These are phyloP conservation scores for Forsythia suspensa DNA, from an alignment of 257 asterid genomes.

Conservation along the genomic window DNA sequence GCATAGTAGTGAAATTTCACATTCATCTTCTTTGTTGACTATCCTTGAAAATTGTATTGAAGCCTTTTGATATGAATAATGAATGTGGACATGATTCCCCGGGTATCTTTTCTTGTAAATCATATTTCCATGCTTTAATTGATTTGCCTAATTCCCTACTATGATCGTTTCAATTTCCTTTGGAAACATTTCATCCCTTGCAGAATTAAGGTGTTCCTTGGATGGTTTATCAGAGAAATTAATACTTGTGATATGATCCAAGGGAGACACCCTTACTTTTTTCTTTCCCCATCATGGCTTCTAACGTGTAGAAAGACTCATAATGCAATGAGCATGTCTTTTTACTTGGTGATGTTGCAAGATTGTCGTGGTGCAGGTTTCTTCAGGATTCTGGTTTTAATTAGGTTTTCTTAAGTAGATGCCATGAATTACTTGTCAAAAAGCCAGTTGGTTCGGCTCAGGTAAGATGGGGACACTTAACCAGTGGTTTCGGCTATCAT, in stretches of 20 bases:
- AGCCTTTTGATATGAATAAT: no score
- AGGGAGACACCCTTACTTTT: background rate
- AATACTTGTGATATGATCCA: background rate
- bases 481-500: background rate
- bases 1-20: no score
- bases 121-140: no score
- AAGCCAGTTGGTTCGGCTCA: background rate
- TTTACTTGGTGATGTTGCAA: background rate
- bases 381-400: background rate
- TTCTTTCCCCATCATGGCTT: background rate
- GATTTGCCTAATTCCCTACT: no score
- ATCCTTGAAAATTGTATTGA: no score
- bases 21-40: no score
- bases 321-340: background rate
- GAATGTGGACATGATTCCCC: no score
- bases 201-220: background rate
- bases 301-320: background rate
- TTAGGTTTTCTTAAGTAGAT: background rate
- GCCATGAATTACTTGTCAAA: background rate
- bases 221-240: background rate
- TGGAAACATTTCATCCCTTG: no score
- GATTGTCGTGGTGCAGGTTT: background rate
- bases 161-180: no score
- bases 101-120: no score
- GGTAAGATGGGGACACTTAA: background rate